Conservation (phyloP, 192 early-diverging fungal species). For the Obelidium mucronatum region DNA sequence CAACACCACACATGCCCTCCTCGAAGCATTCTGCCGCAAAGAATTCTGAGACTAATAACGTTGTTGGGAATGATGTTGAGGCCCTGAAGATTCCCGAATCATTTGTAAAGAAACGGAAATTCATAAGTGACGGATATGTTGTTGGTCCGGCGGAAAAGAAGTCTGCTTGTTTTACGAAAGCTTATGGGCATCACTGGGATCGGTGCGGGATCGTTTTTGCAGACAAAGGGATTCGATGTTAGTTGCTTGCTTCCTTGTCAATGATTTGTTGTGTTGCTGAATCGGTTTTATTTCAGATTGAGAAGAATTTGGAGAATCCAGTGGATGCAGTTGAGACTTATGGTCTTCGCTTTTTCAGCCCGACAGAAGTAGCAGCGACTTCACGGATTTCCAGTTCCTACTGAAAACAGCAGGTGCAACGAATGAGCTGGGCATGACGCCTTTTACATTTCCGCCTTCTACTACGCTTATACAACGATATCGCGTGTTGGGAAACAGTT, state of each 20-base stretch:
- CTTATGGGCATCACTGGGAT: slow-evolving; percentile 81
- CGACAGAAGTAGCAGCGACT: slow-evolving; percentile 80
- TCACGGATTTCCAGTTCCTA: slow-evolving; percentile 83
- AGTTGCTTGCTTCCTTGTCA: slow-evolving; percentile 10
- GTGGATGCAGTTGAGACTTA: slow-evolving; percentile 50
- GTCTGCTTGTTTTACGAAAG: slow-evolving; percentile 67
- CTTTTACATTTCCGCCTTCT: slow-evolving; percentile 64
- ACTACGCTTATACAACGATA: slow-evolving; percentile 80
- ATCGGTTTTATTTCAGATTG: no score
- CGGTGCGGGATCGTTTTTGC: slow-evolving; percentile 77
- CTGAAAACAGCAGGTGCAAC: slow-evolving; percentile 72
- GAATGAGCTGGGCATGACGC: slow-evolving; percentile 18
- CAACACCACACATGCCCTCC: slow-evolving; percentile 28
- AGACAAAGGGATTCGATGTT: slow-evolving; percentile 75
- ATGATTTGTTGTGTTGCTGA: no score
- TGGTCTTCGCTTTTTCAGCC: slow-evolving; percentile 83
- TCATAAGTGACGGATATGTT: slow-evolving; percentile 46
- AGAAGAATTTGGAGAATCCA: slow-evolving; percentile 63
- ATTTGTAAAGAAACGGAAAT: slow-evolving; percentile 25
- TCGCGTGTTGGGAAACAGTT: slow-evolving; percentile 88
- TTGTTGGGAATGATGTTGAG: slow-evolving; percentile 36
- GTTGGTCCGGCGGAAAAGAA: slow-evolving; percentile 33
- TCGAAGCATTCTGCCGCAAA: neutral
- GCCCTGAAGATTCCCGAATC: slow-evolving; percentile 31
- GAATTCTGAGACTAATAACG: slow-evolving; percentile 29